These are phyloP conservation scores for Shiraia sp. DNA, from an alignment of 2,329 filamentous ascomycete genomes.

Conservation along the genomic window DNA sequence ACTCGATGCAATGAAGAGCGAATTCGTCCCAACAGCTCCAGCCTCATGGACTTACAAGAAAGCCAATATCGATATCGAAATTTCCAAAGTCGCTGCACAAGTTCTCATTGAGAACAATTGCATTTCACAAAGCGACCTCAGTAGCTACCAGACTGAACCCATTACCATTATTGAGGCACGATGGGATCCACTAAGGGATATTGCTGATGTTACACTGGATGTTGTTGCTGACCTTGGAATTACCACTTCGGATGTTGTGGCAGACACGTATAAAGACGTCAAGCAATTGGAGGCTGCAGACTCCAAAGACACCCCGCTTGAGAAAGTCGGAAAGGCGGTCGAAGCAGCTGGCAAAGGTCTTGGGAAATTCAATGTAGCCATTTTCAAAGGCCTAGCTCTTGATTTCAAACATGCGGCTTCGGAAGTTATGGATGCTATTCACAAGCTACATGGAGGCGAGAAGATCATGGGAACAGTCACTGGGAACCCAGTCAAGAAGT, in stretches of 20 bases:
- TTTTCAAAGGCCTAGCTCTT: slow-evolving; percentile 39
- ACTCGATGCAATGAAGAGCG: slow-evolving; percentile 27
- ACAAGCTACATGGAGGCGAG: slow-evolving; percentile 45
- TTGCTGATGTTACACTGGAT: slow-evolving; percentile 60
- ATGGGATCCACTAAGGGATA: slow-evolving; percentile 69
- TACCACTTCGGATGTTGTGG: slow-evolving; percentile 61
- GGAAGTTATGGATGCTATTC: slow-evolving; percentile 42
- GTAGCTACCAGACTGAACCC: slow-evolving; percentile 22
- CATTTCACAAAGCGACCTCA: slow-evolving; percentile 22
- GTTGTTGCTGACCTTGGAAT: slow-evolving; percentile 59
- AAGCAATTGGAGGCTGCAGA: slow-evolving; percentile 5
- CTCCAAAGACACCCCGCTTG: neutral
- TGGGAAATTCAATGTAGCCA: slow-evolving; percentile 18
- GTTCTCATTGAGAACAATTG: slow-evolving; percentile 22
- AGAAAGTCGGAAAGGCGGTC: slow-evolving; percentile 14
- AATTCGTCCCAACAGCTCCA: slow-evolving; percentile 19
- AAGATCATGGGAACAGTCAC: slow-evolving; percentile 37
- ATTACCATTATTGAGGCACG: slow-evolving; percentile 40
- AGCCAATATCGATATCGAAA: slow-evolving; percentile 7
- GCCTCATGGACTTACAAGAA: slow-evolving; percentile 31
- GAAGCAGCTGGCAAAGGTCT: slow-evolving; percentile 18
- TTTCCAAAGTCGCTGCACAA: slow-evolving; percentile 29
- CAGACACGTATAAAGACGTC: slow-evolving; percentile 15
- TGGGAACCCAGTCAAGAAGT: slow-evolving; percentile 35
- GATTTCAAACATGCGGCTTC: slow-evolving; percentile 44